Base-by-base conservation (phyloP, 1,284 basidiomycete genomes). In the Clitocybe nebularis region DNA sequence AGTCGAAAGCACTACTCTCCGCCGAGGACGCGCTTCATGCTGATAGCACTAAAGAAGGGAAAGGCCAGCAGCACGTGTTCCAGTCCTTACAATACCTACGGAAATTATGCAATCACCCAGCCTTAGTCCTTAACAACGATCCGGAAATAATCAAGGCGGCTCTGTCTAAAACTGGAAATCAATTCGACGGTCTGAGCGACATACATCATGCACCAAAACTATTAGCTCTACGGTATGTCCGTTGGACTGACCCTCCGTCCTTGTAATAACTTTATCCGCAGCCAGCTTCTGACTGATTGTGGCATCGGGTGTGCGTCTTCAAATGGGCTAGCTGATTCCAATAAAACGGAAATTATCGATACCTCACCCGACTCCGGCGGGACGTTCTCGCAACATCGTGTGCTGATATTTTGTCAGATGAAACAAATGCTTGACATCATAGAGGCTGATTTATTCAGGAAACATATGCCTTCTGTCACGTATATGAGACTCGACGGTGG, bases 381-480 rank as follows among this genome's bases (percentile, higher is more conserved):
- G 7, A 69, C 75, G 23, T 88, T 94, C 56, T 90, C 93, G 11
- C 93, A 96, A 57, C 96, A 99, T 61, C 91, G 96, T 24, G 94
- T 97, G 36, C 79, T 99, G 51, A 95, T 99, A 60, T 99, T 99
- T 69, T 99, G 95, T 61, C 96, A 99, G 67, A 90, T 97, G 79
- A 96, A 96, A 61, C 90, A 93, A 60, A 99, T 99, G 96, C 77
- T 99, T 33, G 92, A 99, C 63, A 89, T 99, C 59, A 96, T 99
- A 58, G 94, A 99, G 67, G 82, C 74, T 9, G 91, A 97, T 58
- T 72, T 99, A 1, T 97, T 99, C 77, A 87, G 85, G 50, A 68
- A 76, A 34, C 78, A 89, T 54, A 96, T 99, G 93, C 94, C 95
- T 1, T 83, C 84, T 0, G 90, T 99, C 16, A 93, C 93, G 0